phyloP scores from a whole-genome alignment of 1,139 yeast species.

The Geotrichum citri-aurantii region DNA sequence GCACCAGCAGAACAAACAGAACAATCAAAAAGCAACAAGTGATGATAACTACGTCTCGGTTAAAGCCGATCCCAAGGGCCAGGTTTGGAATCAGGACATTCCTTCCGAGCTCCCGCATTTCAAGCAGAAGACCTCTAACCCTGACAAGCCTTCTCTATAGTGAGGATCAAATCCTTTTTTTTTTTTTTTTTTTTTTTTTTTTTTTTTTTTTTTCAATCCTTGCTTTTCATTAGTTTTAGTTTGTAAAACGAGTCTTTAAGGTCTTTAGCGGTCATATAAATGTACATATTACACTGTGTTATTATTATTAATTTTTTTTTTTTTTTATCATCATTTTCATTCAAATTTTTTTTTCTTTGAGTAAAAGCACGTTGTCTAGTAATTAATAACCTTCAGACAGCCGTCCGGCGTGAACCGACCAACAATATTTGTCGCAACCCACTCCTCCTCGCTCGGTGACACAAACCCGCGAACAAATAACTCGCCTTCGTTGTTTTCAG shows the following conservation, averaged over 20 bases:
- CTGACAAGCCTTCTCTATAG: slow-evolving; percentile 14
- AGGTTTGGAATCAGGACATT: slow-evolving; percentile 16
- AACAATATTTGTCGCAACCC: slow-evolving; percentile 29
- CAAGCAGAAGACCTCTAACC: slow-evolving; percentile 5
- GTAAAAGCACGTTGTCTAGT: background rate
- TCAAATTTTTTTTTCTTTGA: background rate
- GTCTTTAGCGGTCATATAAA: background rate
- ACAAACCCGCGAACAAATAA: slow-evolving; percentile 30
- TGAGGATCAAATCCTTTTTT: no score
- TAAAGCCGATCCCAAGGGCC: slow-evolving; percentile 13
- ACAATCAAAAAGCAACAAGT: background rate
- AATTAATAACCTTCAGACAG: slow-evolving; percentile 35
- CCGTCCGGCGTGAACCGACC: slow-evolving; percentile 32
- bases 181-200: no score
- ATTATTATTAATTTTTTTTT: background rate
- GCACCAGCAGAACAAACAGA: background rate
- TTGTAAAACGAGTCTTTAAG: background rate
- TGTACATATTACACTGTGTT: background rate
- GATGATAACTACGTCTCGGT: background rate
- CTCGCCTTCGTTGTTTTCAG: slow-evolving; percentile 19
- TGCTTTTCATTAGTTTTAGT: background rate
- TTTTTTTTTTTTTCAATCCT: background rate
- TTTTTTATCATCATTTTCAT: no score
- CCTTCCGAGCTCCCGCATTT: slow-evolving; percentile 13
- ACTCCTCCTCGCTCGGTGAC: slow-evolving; percentile 23